Percentiles rank a stretch among this genome's conserved stretches.
Evolutionary conservation across 2,329 filamentous ascomycete species (phyloP).

Genomic region (Colletotrichum nymphaeae): DNA sequence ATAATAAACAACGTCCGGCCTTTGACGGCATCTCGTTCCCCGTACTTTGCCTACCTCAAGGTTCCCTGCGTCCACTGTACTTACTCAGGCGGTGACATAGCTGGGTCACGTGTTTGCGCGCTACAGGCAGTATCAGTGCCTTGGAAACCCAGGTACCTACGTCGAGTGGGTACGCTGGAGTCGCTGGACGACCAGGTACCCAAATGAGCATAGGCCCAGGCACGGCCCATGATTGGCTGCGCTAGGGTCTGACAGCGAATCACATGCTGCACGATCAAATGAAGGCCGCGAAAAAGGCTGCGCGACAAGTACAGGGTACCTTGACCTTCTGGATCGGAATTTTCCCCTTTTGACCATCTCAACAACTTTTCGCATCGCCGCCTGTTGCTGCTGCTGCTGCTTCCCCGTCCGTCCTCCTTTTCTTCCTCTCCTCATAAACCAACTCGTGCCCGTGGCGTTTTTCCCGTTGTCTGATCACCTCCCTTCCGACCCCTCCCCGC

Average conservation of each 20-base stretch:
- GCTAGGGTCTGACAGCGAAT: conserved; percentile 25
- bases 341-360: conserved; percentile 39
- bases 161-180: background rate
- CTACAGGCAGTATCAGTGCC: background rate
- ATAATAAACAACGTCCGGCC: background rate
- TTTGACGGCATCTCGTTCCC: background rate
- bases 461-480: conserved; percentile 32
- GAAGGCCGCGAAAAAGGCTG: conserved; percentile 24
- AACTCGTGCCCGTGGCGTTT: conserved; percentile 30
- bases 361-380: conserved; percentile 37
- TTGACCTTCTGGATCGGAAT: conserved; percentile 34
- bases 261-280: conserved; percentile 37
- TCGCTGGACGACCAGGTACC: conserved; percentile 10
- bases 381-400: conserved; percentile 6
- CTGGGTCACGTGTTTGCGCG: background rate
- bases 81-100: background rate
- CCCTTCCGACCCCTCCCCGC: conserved; percentile 32
- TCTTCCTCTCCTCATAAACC: conserved; percentile 32
- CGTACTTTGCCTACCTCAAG: background rate
- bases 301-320: conserved; percentile 34
- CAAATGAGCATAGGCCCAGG: conserved; percentile 33
- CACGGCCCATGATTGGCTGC: conserved; percentile 18
- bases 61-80: too few species aligned
- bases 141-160: conserved; percentile 7
- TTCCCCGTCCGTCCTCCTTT: conserved; percentile 28